Conservation (phyloP, 2,329 filamentous ascomycete species). For the Aspergillus neotritici region DNA sequence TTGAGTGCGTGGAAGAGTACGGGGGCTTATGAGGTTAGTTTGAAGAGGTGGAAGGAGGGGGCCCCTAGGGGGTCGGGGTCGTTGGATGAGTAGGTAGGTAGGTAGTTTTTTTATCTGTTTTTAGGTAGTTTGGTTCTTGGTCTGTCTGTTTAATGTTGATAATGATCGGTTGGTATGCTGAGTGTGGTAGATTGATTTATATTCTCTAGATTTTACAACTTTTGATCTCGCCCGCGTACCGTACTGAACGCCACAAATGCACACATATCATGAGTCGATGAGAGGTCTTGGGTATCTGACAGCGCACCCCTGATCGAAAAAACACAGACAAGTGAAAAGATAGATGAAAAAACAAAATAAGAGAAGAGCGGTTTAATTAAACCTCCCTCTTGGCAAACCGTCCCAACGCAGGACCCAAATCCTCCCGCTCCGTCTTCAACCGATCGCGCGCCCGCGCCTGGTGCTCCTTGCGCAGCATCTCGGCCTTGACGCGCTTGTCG, state of each 20-base stretch:
- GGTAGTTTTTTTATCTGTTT: background rate
- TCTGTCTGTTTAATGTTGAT: too few species aligned
- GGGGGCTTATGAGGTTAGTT: slow-evolving; percentile 56
- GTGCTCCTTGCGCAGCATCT: slow-evolving; percentile 68
- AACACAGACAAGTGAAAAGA: slow-evolving; percentile 7
- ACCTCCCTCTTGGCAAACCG: slow-evolving; percentile 70
- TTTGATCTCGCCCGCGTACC: too few species aligned
- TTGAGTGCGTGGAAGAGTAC: slow-evolving; percentile 88
- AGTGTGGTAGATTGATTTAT: too few species aligned
- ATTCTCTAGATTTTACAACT: too few species aligned
- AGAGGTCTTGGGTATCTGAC: slow-evolving; percentile 13
- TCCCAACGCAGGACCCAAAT: slow-evolving; percentile 78
- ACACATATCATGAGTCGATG: slow-evolving; percentile 1
- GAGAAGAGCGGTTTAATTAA: slow-evolving; percentile 14
- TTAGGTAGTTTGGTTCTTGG: too few species aligned
- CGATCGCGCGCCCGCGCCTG: slow-evolving; percentile 64
- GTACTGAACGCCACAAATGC: slow-evolving; percentile 1
- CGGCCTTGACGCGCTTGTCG: slow-evolving; percentile 81
- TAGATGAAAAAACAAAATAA: slow-evolving; percentile 4
- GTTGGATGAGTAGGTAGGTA: slow-evolving; percentile 27
- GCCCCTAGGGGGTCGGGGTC: slow-evolving; percentile 33
- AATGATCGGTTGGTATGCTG: too few species aligned
- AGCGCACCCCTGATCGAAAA: slow-evolving; percentile 2
- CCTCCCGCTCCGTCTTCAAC: slow-evolving; percentile 61
- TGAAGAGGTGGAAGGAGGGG: slow-evolving; percentile 42